phyloP scores from a whole-genome alignment of 371 early-diverging fungal genomes.

The Batkoa obscura region DNA sequence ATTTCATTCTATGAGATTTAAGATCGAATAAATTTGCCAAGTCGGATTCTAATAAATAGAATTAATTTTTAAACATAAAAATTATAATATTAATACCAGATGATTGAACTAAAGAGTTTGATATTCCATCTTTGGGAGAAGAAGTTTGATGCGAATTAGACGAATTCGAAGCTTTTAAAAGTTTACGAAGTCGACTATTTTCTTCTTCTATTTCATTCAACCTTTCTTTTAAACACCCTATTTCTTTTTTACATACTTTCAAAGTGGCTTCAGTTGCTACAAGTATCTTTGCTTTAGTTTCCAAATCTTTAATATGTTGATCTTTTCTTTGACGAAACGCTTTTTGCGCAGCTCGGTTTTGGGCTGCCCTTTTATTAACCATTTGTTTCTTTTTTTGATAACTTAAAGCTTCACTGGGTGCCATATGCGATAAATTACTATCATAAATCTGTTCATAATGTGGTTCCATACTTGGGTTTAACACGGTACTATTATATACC shows the following conservation, averaged over 20 bases:
- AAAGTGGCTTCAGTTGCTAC: not conserved
- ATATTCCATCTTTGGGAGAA: no score
- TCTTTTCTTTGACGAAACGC: conserved; percentile 59
- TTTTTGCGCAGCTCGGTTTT: conserved; percentile 55
- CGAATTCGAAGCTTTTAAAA: not conserved
- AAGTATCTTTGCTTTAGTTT: conserved; percentile 19
- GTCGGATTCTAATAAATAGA: not conserved
- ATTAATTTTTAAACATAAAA: not conserved
- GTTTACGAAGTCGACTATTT: not conserved
- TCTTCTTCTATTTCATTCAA: not conserved
- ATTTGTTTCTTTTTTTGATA: not conserved
- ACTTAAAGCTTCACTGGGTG: not conserved
- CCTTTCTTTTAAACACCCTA: not conserved
- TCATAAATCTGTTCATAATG: no score
- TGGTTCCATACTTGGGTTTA: no score
- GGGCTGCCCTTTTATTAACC: conserved; percentile 29
- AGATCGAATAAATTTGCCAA: no score
- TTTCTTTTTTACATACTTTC: not conserved
- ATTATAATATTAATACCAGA: not conserved
- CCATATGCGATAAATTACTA: no score
- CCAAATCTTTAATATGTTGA: conserved; percentile 46
- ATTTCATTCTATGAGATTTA: no score
- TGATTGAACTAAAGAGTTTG: no score
- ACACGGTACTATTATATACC: no score
- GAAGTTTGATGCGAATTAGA: not conserved